Conservation (phyloP, 192 early-diverging fungal species). For the Entomortierella chlamydospora region DNA sequence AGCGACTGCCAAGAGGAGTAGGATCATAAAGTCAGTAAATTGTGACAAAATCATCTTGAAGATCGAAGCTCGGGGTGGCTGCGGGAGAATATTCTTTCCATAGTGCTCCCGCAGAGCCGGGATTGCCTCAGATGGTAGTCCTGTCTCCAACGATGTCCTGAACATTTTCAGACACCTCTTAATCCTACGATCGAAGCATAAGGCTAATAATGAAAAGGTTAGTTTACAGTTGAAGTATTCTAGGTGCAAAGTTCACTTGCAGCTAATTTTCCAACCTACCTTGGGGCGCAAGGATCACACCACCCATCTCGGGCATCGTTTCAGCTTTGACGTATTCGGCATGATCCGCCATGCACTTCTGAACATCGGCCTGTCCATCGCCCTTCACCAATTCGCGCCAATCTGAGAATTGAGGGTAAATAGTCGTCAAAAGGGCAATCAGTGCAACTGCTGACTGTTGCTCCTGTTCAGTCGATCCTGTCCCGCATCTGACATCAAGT, state of each 20-base stretch:
- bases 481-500: constrained; percentile 79
- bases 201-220: constrained; percentile 44
- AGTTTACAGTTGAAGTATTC: background rate
- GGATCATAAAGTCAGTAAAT: constrained; percentile 93
- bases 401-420: constrained; percentile 85
- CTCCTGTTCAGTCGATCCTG: constrained; percentile 72
- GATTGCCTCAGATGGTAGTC: constrained; percentile 70
- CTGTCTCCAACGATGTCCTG: constrained; percentile 71
- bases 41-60: constrained; percentile 85
- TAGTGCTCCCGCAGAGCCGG: constrained; percentile 77
- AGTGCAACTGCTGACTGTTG: constrained; percentile 80
- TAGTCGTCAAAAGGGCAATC: constrained; percentile 77
- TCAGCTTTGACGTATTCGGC: constrained; percentile 52
- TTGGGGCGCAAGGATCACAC: constrained; percentile 67
- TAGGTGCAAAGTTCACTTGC: too few relatives aligned
- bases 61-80: constrained; percentile 74
- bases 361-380: constrained; percentile 82
- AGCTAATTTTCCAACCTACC: too few relatives aligned
- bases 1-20: constrained; percentile 84
- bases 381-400: constrained; percentile 90
- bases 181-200: constrained; percentile 94
- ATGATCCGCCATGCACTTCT: constrained; percentile 74
- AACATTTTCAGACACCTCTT: constrained; percentile 89
- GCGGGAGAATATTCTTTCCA: constrained; percentile 85
- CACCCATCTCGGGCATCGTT: constrained; percentile 59